A percentile compares a stretch with the other conserved stretches of the same genome.
phyloP scores from a whole-genome alignment of 2,329 filamentous ascomycete genomes.

The Pseudocercospora musae region DNA sequence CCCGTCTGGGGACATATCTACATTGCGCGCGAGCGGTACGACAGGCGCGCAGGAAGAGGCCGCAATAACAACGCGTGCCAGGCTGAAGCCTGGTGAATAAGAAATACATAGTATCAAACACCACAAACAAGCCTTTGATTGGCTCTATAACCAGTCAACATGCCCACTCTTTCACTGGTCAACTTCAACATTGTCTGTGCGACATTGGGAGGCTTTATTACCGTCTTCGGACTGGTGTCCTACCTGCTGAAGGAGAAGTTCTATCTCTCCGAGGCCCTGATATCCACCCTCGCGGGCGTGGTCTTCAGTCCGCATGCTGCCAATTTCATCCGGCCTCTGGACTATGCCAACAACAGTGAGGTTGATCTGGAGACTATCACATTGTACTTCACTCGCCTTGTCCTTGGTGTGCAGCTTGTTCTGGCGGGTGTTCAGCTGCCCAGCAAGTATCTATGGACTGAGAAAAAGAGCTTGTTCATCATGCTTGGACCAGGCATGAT shows the following conservation, averaged over 20 bases:
- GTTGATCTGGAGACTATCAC: constrained; percentile 68
- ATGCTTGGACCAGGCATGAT: constrained; percentile 83
- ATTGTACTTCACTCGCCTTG: constrained; percentile 78
- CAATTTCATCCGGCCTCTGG: constrained; percentile 68
- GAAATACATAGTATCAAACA: neutral
- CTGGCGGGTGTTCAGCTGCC: constrained; percentile 85
- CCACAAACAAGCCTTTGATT: neutral
- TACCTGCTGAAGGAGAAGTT: constrained; percentile 86
- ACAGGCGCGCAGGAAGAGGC: constrained; percentile 11
- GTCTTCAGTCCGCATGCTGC: constrained; percentile 74
- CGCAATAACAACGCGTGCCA: constrained; percentile 20
- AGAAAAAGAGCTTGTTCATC: constrained; percentile 73
- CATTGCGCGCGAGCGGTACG: neutral
- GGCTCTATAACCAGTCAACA: constrained; percentile 28
- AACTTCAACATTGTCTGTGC: constrained; percentile 85
- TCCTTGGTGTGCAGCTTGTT: constrained; percentile 86
- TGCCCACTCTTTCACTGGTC: constrained; percentile 56
- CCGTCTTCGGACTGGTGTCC: constrained; percentile 84
- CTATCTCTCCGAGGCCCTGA: constrained; percentile 89
- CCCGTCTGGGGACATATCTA: constrained; percentile 3
- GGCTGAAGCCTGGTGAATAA: neutral
- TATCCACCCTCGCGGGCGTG: constrained; percentile 75
- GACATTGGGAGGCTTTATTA: constrained; percentile 80
- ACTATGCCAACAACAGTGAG: constrained; percentile 63
- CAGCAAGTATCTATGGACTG: constrained; percentile 70